Base-by-base conservation (phyloP, 495 filamentous ascomycete species). In the Penicillium paradoxum region DNA sequence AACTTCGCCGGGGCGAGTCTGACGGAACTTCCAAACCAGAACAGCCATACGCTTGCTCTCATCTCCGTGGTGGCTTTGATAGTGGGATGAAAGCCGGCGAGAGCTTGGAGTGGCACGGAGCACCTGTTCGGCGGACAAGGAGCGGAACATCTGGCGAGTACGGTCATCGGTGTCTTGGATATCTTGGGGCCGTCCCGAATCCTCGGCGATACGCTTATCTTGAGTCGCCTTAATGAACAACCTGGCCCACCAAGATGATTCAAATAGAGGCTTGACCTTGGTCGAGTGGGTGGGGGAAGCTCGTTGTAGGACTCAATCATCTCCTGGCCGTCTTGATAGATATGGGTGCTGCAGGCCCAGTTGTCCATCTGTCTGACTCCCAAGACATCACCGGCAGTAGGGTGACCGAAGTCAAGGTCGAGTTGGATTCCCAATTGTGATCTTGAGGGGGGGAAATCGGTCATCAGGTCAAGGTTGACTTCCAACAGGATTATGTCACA, bases 11-110 rank as follows among this genome's bases (percentile, higher is more conserved):
- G 62, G 62, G 4, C 65, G 62, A 11, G 75, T 75, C 50, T 77
- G 71, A 8, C 70, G 73, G 57, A 81, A 81, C 42, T 74, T 79
- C 79, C 79, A 82, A 10, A 79, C 64, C 10, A 82, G 52, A 41
- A 81, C 68, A 3, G 78, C 76, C 62, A 79, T 72, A 18, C 73
- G 63, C 55, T 73, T 71, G 45, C 67, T 70, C 27, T 74, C 66
- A 11, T 70, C 67, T 15, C 55, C 56, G 7, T 61, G 47, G 19
- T 67, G 55, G 14, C 50, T 52, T 13, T 66, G 59, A 50, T 66
- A 69, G 30, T 65, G 67, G 40, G 51, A 71, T 2, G 68, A 62
- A 9, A 70, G 48, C 0, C 66, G 65, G 6, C 67, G 64, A 24
- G 66, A 62, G 44, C 52, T 70, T 22, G 66, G 54, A 0, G 59